Evolutionary conservation across 208 protist species (phyloP), one percentile per base, ranked within the genome.

Genomic region (Leishmania major): DNA sequence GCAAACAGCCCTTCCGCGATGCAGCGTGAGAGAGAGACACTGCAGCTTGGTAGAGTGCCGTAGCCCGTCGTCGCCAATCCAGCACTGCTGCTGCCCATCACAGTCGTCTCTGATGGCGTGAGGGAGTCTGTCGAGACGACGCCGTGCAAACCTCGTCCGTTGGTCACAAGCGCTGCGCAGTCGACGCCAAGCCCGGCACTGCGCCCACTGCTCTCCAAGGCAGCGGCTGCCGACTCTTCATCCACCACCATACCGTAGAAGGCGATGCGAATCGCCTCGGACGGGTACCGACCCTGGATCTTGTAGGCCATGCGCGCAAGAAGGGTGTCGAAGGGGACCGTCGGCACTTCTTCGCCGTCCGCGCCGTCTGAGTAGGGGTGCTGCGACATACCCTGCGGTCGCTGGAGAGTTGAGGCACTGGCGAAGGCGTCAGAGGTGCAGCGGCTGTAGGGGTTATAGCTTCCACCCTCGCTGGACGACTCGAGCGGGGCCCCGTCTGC

Each of bases 231-330:
- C 78, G 59, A 19, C n/a, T 78, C 78, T 37, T 80, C 79, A 37
- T 88, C 87, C 17, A 89, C 83, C 75, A 92, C 73, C 73, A 95
- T 84, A 43, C 80, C 79, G 72, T 88, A 93, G 57, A 95, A 96
- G 17, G 89, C 90, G 60, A 84, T 87, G 22, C 91, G 90, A 28
- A 96, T 75, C 1, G 93, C 75, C 59, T 95, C 93, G 8, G 78
- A 78, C 22, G 91, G 87, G 82, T 94, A 96, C 31, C 84, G 84
- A n/a, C 93, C 93, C 28, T 93, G 89, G 75, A 96, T 95, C 60
- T 89, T 88, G 62, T 86, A 91, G 25, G 89, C 81, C 90, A 96
- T 94, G 77, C 93, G 90, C 15, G 91, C 88, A 37, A 95, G 79
- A 73, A 94, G 93, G 22, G 93, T 90, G 74, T 95, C 91, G 64